Percentiles rank a stretch among this genome's conserved stretches.
phyloP scores from a whole-genome alignment of 2,329 filamentous ascomycete species.

The Trichophyton equinum region DNA sequence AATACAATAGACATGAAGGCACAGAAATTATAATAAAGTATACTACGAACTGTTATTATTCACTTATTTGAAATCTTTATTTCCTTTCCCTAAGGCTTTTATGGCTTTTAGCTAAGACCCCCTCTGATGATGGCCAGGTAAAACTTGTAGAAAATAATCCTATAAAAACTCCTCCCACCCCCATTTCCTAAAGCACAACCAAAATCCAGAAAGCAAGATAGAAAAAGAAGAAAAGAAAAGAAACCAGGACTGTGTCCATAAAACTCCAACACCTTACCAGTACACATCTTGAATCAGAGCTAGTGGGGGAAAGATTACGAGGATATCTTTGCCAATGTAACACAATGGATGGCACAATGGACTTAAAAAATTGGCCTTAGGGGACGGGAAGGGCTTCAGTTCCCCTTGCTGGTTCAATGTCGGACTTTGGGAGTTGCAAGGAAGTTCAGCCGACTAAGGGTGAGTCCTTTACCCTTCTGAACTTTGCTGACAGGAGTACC shows the following conservation, averaged over 20 bases:
- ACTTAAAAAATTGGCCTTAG: neutral
- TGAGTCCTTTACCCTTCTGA: constrained; percentile 26
- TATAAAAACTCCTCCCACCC: neutral
- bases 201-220: neutral
- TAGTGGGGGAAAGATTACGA: neutral
- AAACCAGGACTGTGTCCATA: neutral
- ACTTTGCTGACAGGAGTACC: constrained; percentile 16
- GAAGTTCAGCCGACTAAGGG: constrained; percentile 37
- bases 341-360: neutral
- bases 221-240: neutral
- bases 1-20: neutral
- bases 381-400: neutral
- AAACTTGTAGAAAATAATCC: neutral
- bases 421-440: constrained; percentile 35
- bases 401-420: constrained; percentile 11
- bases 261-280: neutral
- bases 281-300: neutral
- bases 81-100: neutral
- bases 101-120: neutral
- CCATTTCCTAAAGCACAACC: neutral
- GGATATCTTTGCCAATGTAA: neutral
- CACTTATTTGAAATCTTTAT: neutral
- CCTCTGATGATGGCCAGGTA: neutral
- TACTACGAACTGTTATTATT: neutral
- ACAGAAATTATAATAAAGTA: neutral